Percentiles rank a stretch among this genome's conserved stretches.
These are phyloP conservation scores for Wickerhamomyces chaumierensis DNA, from an alignment of 805 yeast genomes.

Conservation along the genomic window DNA sequence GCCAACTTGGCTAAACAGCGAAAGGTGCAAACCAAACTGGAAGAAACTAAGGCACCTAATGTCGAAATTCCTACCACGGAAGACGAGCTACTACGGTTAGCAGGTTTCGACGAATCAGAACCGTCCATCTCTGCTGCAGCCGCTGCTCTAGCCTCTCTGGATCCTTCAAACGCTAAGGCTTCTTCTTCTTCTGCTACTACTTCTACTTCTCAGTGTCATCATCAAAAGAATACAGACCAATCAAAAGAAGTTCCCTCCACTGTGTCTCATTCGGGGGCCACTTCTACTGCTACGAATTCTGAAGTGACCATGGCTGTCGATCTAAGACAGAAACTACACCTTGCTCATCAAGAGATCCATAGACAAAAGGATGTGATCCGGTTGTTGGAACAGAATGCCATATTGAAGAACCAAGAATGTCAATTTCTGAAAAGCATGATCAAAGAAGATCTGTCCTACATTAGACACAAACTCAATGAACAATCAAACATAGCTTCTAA, in stretches of 20 bases:
- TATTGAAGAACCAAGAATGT: constrained; percentile 13
- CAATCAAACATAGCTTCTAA: neutral
- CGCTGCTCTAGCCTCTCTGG: neutral
- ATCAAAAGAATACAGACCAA: too few relatives aligned
- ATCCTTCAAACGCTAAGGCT: neutral
- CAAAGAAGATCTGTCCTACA: constrained; percentile 15
- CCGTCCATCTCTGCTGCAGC: neutral
- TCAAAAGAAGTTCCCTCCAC: too few relatives aligned
- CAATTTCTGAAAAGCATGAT: constrained; percentile 13
- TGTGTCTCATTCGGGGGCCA: too few relatives aligned
- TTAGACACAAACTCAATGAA: constrained; percentile 13
- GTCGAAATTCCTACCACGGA: constrained; percentile 7
- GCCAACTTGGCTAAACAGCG: too few relatives aligned
- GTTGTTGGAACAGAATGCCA: constrained; percentile 3
- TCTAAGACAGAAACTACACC: constrained; percentile 1
- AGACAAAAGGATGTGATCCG: constrained; percentile 3
- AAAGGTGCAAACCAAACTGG: too few relatives aligned
- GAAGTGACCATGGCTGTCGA: too few relatives aligned
- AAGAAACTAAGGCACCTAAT: too few relatives aligned
- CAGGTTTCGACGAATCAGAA: constrained; percentile 7
- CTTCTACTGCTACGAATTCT: too few relatives aligned
- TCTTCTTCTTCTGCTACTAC: too few relatives aligned
- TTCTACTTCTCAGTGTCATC: too few relatives aligned
- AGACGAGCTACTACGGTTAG: constrained; percentile 11
- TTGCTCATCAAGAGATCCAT: too few relatives aligned